Percentiles rank a stretch among this genome's conserved stretches.
Evolutionary conservation across 768 basidiomycete genomes (phyloP).

Genomic region (Lactarius indigo): DNA sequence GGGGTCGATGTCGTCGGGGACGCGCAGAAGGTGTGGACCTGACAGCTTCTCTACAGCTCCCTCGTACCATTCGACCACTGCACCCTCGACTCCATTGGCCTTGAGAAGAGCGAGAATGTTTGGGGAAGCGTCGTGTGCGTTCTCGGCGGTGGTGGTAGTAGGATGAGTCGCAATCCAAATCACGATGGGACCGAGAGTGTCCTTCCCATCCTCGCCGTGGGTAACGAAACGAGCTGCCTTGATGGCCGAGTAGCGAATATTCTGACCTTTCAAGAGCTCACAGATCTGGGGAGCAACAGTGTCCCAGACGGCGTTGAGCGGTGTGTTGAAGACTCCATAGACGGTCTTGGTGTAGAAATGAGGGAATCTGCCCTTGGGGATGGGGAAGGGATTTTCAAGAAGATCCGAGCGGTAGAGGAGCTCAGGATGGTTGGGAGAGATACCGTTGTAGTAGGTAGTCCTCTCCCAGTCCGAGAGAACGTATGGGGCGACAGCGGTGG

Average conservation of each 20-base stretch:
- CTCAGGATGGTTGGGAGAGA: neutral
- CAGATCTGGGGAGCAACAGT: conserved; percentile 20
- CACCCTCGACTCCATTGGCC: too few relatives aligned
- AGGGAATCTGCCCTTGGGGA: conserved; percentile 1
- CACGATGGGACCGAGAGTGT: conserved; percentile 27
- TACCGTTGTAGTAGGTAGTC: conserved; percentile 5
- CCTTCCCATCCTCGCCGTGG: conserved; percentile 18
- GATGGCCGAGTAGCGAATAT: neutral
- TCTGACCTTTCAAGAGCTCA: too few relatives aligned
- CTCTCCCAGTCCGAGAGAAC: neutral
- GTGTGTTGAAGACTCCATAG: conserved; percentile 18
- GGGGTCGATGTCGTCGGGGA: too few relatives aligned
- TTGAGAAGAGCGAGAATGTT: too few relatives aligned
- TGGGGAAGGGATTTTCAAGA: conserved; percentile 7
- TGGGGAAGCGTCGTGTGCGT: conserved; percentile 26
- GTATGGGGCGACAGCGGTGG: too few relatives aligned
- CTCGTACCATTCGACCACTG: too few relatives aligned
- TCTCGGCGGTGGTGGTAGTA: conserved; percentile 22
- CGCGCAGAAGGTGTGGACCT: too few relatives aligned
- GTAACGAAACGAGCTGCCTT: too few relatives aligned
- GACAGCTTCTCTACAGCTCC: too few relatives aligned
- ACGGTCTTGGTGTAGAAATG: conserved; percentile 13
- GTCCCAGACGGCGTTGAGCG: conserved; percentile 17
- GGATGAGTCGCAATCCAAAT: conserved; percentile 29
- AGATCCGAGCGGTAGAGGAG: conserved; percentile 16